phyloP scores from a whole-genome alignment of 306 rosid species.

The Oxytropis ochrocephala region DNA sequence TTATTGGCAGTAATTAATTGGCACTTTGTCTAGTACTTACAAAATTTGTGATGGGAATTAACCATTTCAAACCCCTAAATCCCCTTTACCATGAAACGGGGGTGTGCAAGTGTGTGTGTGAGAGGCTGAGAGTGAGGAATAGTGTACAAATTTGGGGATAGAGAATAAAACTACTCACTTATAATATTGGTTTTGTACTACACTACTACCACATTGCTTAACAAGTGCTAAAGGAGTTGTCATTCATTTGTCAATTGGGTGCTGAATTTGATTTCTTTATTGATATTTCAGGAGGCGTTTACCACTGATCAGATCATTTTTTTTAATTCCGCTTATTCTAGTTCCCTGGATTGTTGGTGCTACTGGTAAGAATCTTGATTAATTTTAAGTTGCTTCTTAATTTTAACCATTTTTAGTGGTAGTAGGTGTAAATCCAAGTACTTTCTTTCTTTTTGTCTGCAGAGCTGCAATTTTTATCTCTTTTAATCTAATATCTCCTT shows the following conservation, averaged over 20 bases:
- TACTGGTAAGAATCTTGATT: constrained; percentile 52
- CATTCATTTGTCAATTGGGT: background rate
- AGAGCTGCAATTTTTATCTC: constrained; percentile 1
- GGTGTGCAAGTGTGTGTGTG: too few relatives aligned
- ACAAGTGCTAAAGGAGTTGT: constrained; percentile 9
- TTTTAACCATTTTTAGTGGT: background rate
- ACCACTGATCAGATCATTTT: constrained; percentile 69
- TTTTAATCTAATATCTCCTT: background rate
- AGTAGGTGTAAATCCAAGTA: background rate
- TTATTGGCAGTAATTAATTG: background rate
- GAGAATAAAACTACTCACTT: background rate
- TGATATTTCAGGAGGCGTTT: constrained; percentile 80
- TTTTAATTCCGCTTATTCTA: constrained; percentile 71
- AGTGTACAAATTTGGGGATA: background rate
- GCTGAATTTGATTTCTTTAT: background rate
- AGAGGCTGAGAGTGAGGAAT: background rate
- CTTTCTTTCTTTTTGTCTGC: background rate
- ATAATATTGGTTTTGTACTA: background rate
- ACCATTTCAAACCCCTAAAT: background rate
- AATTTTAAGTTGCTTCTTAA: background rate
- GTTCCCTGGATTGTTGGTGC: constrained; percentile 84
- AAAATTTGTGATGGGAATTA: background rate
- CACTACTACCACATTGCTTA: background rate
- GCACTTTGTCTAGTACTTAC: background rate
- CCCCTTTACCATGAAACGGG: background rate